Evolutionary conservation across 2,329 filamentous ascomycete genomes (phyloP).

Genomic region (Fusarium graminum): DNA sequence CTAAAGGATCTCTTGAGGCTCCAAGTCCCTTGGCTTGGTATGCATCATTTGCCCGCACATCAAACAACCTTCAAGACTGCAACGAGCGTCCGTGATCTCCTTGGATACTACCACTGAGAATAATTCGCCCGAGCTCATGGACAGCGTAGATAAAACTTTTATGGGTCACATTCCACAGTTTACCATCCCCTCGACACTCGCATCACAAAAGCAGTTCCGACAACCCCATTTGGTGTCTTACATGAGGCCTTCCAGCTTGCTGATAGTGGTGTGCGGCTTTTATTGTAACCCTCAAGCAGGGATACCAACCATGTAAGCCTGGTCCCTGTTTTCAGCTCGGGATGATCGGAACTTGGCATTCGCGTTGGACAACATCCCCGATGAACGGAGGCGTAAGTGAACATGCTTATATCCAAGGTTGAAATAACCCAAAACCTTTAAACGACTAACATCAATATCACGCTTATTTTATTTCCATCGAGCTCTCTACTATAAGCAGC

Average conservation of each 20-base stretch:
- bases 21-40: not conserved
- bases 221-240: not conserved
- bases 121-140: not conserved
- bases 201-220: not conserved
- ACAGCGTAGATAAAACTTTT: not conserved
- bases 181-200: not conserved
- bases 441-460: not conserved
- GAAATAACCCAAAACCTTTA: not conserved
- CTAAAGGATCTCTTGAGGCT: not conserved
- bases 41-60: not conserved
- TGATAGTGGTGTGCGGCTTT: constrained; percentile 1
- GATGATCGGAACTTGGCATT: constrained; percentile 20
- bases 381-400: not conserved
- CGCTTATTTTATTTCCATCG: not conserved
- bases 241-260: not conserved
- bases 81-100: not conserved
- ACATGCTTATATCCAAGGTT: constrained; percentile 19
- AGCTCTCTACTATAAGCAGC: not conserved
- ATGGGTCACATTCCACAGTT: not conserved
- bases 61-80: too few relatives aligned
- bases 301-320: constrained; percentile 2
- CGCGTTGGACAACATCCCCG: not conserved
- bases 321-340: constrained; percentile 28
- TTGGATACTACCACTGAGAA: not conserved
- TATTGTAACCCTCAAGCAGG: constrained; percentile 9